Base-by-base conservation (phyloP, 306 rosid genomes). In the Acacia crassicarpa region DNA sequence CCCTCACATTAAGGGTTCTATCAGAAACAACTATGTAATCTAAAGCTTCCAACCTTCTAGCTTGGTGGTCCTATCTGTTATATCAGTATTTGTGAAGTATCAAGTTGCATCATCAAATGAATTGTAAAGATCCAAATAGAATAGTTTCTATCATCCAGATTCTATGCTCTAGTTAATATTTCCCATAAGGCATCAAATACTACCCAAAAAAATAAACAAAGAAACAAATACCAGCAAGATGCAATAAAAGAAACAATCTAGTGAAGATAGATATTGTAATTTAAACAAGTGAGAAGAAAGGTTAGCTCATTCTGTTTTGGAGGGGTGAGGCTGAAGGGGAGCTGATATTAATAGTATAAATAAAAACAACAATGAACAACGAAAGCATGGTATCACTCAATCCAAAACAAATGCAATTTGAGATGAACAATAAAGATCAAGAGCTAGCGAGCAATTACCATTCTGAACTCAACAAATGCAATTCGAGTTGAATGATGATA, bases 401-500 rank as follows among this genome's bases (percentile, higher is more conserved):
- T 38, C 41, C 41, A 38, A 38, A 38, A 38, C 41, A 38, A 38
- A 38, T 38, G 41, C 1, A 6, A 38, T 38, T 48, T 5, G 1
- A 48, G 45, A 27, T 46, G 22, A 68, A 70, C 38, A 77, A 75
- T 65, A 40, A 75, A 85, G 53, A 68, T 51, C 23, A 67, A 58
- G 76, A 69, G 68, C 33, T 72, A 30, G 10, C 0, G 53, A 80
- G 77, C 78, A 83, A 73, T 82, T 91, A 95, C 99, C 92, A 95
- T 67, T 6, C 87, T 51, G 78, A 95, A 95, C 83, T 95, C 99
- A 63, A 95, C 98, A 87, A 95, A 95, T 4, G 97, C 96, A 84
- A 95, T 95, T 30, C 97, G 97, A 81, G 99, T 95, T 62, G 98
- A 93, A 83, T 95, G 99, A 76, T 95, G 99, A 78, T 92, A 91